A percentile compares a stretch with the other conserved stretches of the same genome.
These are phyloP conservation scores for Diaporthe eres DNA, from an alignment of 2,329 filamentous ascomycete genomes.

Conservation along the genomic window DNA sequence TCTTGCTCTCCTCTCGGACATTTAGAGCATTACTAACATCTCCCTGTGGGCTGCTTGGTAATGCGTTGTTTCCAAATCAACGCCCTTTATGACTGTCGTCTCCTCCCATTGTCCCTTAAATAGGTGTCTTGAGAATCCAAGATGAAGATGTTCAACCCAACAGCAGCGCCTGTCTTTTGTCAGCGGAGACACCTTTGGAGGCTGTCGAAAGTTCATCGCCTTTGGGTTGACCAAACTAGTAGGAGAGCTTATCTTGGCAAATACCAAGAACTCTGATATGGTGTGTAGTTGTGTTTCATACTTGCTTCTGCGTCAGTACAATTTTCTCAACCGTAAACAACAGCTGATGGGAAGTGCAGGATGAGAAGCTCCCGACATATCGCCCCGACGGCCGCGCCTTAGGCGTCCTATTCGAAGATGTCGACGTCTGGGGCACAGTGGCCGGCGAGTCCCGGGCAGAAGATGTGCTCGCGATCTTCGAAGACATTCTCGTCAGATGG, in stretches of 20 bases:
- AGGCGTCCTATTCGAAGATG: conserved; percentile 2
- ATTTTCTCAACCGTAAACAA: neutral
- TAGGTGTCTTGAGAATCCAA: neutral
- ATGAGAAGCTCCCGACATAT: neutral
- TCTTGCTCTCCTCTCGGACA: neutral
- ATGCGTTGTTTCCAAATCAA: neutral
- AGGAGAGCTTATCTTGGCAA: neutral
- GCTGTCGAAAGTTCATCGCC: neutral
- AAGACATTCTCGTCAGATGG: neutral
- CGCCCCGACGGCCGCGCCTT: conserved; percentile 3
- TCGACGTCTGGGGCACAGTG: conserved; percentile 8
- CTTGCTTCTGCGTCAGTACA: neutral
- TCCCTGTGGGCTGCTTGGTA: conserved; percentile 7
- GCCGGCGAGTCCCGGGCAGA: conserved; percentile 4
- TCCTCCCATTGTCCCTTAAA: neutral
- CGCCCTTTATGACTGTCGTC: neutral
- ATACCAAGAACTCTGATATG: neutral
- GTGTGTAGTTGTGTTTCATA: neutral
- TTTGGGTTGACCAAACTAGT: neutral
- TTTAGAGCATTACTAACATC: neutral
- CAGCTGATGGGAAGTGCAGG: neutral
- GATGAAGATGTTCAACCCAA: neutral
- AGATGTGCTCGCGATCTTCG: neutral
- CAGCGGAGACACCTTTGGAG: neutral
- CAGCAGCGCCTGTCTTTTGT: neutral